Evolutionary conservation across 1,284 basidiomycete species (phyloP).

Genomic region (Ceratobasidium sp.): DNA sequence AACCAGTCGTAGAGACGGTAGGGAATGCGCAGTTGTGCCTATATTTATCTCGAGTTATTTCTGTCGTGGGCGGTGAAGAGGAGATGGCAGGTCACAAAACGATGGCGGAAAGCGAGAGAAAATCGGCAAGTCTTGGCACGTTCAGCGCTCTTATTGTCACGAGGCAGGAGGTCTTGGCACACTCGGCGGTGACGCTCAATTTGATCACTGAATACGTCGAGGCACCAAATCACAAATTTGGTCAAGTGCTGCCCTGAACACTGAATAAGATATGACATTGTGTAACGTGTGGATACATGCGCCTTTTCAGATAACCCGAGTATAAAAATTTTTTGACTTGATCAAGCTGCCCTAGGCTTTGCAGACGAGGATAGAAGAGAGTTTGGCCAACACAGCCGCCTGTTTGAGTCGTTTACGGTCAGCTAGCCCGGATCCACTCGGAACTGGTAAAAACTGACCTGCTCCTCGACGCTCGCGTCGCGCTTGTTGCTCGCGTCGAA

Average conservation of each 20-base stretch:
- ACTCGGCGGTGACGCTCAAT: slow-evolving; percentile 13
- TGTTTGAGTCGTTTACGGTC: not conserved
- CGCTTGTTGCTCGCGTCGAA: slow-evolving; percentile 24
- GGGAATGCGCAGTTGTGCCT: not conserved
- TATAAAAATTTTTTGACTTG: too few relatives aligned
- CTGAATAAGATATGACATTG: too few relatives aligned
- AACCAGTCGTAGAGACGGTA: not conserved
- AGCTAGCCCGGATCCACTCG: not conserved
- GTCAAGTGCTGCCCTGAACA: too few relatives aligned
- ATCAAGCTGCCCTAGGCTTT: not conserved
- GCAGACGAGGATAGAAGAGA: slow-evolving; percentile 31
- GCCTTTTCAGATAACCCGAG: not conserved
- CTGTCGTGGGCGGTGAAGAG: too few relatives aligned
- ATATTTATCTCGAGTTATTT: not conserved
- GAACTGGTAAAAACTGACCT: not conserved
- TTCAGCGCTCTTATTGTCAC: too few relatives aligned
- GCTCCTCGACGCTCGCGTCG: slow-evolving; percentile 23
- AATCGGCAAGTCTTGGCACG: not conserved
- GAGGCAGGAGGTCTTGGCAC: slow-evolving; percentile 3
- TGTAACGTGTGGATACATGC: not conserved
- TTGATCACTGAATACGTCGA: not conserved
- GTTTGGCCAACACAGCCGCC: slow-evolving; percentile 22
- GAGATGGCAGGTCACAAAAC: too few relatives aligned
- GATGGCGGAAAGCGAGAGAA: not conserved
- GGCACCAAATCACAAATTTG: too few relatives aligned